A percentile compares a stretch with the other conserved stretches of the same genome.
Evolutionary conservation across 2,329 filamentous ascomycete genomes (phyloP).

Genomic region (Ophiocordyceps camponoti-leonardi): DNA sequence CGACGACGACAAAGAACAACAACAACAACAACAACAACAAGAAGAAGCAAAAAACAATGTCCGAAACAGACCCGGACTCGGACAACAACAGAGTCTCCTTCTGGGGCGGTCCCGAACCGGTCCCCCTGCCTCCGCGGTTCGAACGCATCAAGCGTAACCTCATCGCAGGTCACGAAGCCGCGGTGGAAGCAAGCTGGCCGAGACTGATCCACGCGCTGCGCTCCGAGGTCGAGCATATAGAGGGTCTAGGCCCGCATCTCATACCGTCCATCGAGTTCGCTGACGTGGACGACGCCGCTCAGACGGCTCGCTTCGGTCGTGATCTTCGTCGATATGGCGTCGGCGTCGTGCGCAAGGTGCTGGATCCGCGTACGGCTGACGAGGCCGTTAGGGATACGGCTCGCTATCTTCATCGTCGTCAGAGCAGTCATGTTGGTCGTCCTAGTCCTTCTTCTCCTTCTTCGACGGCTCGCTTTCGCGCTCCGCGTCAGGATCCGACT

Average conservation of each 20-base stretch:
- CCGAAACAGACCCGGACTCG: no score
- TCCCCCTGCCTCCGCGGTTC: conserved; percentile 41
- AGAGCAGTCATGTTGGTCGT: not conserved
- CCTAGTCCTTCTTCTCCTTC: no score
- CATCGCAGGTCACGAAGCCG: conserved; percentile 34
- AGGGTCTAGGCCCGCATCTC: conserved; percentile 29
- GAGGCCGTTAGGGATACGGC: conserved; percentile 40
- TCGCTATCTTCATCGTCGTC: conserved; percentile 25
- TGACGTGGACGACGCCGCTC: conserved; percentile 27
- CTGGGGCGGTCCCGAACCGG: conserved; percentile 35
- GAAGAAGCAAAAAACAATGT: not conserved
- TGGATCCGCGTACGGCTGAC: conserved; percentile 38
- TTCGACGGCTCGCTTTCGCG: conserved; percentile 7
- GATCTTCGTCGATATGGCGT: conserved; percentile 45
- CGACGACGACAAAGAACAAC: no score
- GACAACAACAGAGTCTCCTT: conserved; percentile 22
- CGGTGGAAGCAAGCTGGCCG: conserved; percentile 35
- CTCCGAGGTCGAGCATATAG: conserved; percentile 33
- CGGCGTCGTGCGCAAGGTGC: conserved; percentile 46
- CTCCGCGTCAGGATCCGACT: conserved; percentile 32
- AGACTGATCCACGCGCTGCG: conserved; percentile 33
- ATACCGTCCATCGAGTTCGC: conserved; percentile 37
- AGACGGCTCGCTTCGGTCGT: conserved; percentile 35
- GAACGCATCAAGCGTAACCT: conserved; percentile 37
- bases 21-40: not conserved